phyloP scores from a whole-genome alignment of 1,284 basidiomycete species.

The Malassezia psittaci region DNA sequence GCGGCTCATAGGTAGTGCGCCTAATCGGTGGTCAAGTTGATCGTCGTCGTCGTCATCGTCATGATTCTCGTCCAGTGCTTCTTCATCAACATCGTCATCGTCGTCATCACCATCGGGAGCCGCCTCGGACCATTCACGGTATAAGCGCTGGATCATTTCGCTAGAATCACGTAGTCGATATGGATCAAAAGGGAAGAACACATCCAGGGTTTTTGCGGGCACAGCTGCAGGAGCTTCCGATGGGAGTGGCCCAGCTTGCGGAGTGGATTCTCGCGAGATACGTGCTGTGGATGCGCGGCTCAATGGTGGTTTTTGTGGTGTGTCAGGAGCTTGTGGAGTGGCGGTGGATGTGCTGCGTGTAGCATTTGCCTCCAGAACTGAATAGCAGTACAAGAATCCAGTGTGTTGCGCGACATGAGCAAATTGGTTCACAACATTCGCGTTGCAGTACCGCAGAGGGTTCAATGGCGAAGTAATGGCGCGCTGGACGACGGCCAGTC shows the following conservation, averaged over 20 bases:
- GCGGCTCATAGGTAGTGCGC: neutral
- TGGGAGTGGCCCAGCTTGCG: neutral
- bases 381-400: constrained; percentile 87
- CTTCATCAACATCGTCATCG: constrained; percentile 27
- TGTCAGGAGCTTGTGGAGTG: neutral
- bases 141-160: constrained; percentile 52
- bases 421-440: constrained; percentile 84
- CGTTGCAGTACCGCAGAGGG: constrained; percentile 63
- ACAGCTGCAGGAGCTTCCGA: constrained; percentile 12
- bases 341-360: neutral
- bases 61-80: constrained; percentile 23
- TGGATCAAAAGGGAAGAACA: constrained; percentile 98
- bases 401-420: constrained; percentile 84
- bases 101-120: constrained; percentile 38
- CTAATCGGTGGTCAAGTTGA: constrained; percentile 2
- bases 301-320: neutral
- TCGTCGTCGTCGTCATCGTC: constrained; percentile 6
- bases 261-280: constrained; percentile 14
- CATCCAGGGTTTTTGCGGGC: constrained; percentile 55
- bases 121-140: constrained; percentile 54
- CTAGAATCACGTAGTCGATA: constrained; percentile 65
- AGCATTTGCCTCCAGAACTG: constrained; percentile 72
- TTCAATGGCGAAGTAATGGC: constrained; percentile 75
- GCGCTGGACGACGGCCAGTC: constrained; percentile 68
- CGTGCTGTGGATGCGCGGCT: neutral